phyloP scores from a whole-genome alignment of 176 grass and related monocot species.

The Avena insularis region DNA sequence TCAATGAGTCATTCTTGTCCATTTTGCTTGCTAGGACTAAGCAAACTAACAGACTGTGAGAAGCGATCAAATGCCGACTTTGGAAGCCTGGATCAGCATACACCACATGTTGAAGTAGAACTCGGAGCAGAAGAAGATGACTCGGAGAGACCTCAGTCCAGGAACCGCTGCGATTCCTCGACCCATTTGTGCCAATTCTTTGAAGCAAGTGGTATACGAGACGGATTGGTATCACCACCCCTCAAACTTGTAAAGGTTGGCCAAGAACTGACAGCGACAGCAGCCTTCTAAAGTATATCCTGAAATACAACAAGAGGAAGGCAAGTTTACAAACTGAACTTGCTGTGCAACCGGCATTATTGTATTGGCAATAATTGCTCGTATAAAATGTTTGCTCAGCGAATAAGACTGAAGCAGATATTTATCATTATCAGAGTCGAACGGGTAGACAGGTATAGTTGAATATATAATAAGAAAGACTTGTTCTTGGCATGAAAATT shows the following conservation, averaged over 20 bases:
- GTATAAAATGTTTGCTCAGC: slow-evolving; percentile 14
- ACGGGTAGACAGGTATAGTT: not conserved
- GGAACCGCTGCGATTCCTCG: slow-evolving; percentile 20
- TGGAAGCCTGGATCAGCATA: slow-evolving; percentile 41
- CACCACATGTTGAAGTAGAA: slow-evolving; percentile 50
- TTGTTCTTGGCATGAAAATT: not conserved
- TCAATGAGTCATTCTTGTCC: slow-evolving; percentile 64
- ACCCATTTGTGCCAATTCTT: slow-evolving; percentile 40
- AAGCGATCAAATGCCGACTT: slow-evolving; percentile 49
- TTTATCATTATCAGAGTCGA: slow-evolving; percentile 19
- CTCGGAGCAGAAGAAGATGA: slow-evolving; percentile 37
- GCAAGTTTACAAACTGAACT: slow-evolving; percentile 20
- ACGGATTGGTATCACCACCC: not conserved
- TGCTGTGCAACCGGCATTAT: slow-evolving; percentile 31
- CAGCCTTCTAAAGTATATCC: slow-evolving; percentile 22
- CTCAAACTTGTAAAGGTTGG: slow-evolving; percentile 1
- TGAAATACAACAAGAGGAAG: slow-evolving; percentile 35
- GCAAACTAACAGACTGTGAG: not conserved
- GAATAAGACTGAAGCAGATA: slow-evolving; percentile 26
- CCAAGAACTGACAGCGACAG: not conserved
- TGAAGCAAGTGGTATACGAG: not conserved
- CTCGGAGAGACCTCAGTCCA: slow-evolving; percentile 14
- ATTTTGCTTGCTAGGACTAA: slow-evolving; percentile 14
- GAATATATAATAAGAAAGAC: slow-evolving; percentile 17
- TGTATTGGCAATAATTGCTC: slow-evolving; percentile 49